Conservation (phyloP, 352 stramenopile species). For the Stramenopiles sp. region DNA sequence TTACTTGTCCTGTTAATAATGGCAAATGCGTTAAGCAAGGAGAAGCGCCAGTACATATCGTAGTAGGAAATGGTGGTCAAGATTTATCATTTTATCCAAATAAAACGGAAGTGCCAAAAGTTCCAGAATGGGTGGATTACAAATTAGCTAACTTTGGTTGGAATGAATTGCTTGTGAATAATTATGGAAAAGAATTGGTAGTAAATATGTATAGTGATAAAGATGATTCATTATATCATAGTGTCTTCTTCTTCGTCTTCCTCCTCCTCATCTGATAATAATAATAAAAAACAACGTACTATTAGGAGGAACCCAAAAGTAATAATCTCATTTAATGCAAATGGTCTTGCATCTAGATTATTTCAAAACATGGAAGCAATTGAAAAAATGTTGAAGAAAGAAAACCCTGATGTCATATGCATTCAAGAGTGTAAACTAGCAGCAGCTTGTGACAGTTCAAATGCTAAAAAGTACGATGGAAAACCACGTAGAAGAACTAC, state of each 20-base stretch:
- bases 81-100: neutral
- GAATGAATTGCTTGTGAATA: neutral
- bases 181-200: neutral
- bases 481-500: neutral
- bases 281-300: neutral
- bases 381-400: neutral
- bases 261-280: neutral
- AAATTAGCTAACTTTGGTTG: conserved; percentile 2
- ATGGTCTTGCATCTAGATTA: neutral
- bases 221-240: conserved; percentile 4
- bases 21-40: neutral
- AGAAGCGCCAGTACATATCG: neutral
- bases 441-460: neutral
- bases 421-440: neutral
- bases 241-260: neutral
- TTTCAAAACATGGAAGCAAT: neutral
- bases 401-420: neutral
- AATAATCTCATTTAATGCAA: neutral
- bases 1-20: conserved; percentile 7
- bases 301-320: neutral
- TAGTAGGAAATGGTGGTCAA: conserved; percentile 12
- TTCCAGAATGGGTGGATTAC: neutral
- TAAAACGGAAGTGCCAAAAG: neutral
- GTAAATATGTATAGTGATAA: conserved; percentile 8
- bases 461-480: neutral